Evolutionary conservation across 441 rosid species (phyloP), one percentile per base, ranked within the genome.

Genomic region (Brassica hybrid): DNA sequence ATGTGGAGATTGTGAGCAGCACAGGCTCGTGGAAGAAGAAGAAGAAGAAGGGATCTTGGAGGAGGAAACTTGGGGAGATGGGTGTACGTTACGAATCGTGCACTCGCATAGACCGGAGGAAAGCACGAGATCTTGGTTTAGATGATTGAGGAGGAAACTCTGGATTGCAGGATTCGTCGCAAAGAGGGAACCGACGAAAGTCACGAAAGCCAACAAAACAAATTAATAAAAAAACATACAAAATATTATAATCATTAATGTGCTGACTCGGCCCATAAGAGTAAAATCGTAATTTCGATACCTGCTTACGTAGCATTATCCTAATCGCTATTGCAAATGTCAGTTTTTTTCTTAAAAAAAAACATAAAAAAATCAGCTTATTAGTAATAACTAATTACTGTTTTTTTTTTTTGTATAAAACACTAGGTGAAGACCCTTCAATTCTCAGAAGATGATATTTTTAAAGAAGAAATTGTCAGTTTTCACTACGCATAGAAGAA

Each of bases 71-170:
- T 65, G 64, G 8, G 65, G 48, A 60, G 74, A 77, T 38, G 71
- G 86, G 89, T 80, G 84, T 74, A 85, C 86, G 91, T 84, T 79
- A 89, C 67, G 93, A 81, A 86, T 89, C 84, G 84, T 73, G 87
- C 73, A 80, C 76, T 57, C 78, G 67, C 76, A 71, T 70, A 77
- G 77, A 71, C 23, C 63, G 52, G 13, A 73, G 78, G 82, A 70
- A 69, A 66, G 68, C 74, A 65, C 66, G 77, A 3, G 32, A 61
- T 75, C 65, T 25, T 11, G 30, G 80, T 74, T 14, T 76, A 74
- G 41, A 73, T n/a, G n/a, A n/a, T 34, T n/a, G n/a, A n/a, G n/a
- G 41, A 34, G 70, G 67, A n/a, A 71, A 81, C 78, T 82, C 84
- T 65, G 19, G 82, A 85, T 85, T 60, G 14, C 36, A 69, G 14